Evolutionary conservation across 108 stramenopile species (phyloP).

Genomic region (Hondaea fermentalgiana): DNA sequence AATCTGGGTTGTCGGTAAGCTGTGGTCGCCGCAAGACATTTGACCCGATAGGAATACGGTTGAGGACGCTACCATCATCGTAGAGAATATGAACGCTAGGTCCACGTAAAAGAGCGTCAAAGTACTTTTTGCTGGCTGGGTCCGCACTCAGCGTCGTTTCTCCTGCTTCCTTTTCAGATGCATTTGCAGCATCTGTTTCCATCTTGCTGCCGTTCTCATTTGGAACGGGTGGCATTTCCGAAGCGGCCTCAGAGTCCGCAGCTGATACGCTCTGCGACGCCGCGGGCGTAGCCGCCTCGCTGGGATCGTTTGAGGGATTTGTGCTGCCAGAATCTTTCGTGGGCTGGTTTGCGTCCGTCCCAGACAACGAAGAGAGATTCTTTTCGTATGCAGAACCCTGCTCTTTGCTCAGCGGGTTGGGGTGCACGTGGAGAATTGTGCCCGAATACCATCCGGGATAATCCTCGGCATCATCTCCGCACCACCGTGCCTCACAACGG

Average conservation of each 20-base stretch:
- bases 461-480: not conserved
- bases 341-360: no score
- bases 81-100: not conserved
- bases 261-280: no score
- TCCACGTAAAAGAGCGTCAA: not conserved
- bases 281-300: no score
- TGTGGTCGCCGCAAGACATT: not conserved
- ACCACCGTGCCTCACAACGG: not conserved
- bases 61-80: not conserved
- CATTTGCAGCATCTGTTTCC: not conserved
- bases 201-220: not conserved
- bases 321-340: no score
- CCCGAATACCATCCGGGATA: constrained; percentile 5
- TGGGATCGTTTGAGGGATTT: no score
- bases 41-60: not conserved
- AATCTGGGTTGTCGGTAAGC: not conserved
- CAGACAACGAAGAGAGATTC: no score
- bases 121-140: not conserved
- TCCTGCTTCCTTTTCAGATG: not conserved
- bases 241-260: no score
- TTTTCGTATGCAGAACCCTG: not conserved
- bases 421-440: not conserved
- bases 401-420: not conserved
- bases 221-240: no score
- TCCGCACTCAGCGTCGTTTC: not conserved